Evolutionary conservation across 106 monocot genomes (phyloP), one percentile per base, ranked within the genome.

Genomic region (Dioscorea dumetorum): DNA sequence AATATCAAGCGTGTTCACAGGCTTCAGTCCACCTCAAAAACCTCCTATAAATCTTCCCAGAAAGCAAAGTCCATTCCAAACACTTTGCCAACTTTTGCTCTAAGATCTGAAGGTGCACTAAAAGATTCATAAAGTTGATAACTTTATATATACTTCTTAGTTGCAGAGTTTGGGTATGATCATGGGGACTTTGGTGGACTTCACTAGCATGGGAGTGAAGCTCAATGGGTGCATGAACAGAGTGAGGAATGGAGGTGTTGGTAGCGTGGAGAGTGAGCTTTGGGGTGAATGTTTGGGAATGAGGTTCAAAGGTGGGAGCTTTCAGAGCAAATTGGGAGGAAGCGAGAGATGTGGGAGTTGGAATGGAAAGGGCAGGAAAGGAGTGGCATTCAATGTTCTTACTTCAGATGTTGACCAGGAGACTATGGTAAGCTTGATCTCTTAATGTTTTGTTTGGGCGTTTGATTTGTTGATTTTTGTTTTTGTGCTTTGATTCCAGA

Each of bases 321-420:
- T 41, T 41, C 41, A 41, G 41, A 41, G 41, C 5, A 41, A 58
- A 10, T 5, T 61, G 34, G 61, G 49, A 48, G 48, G 23, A 31
- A 70, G 23, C 6, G 60, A 70, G 24, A 67, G 53, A 34, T 14
- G 5, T 12, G 49, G 67, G 48, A 72, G 52, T 57, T 67, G 4
- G 19, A 35, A 15, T 62, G 63, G 72, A 60, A 70, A 41, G 33
- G 24, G 22, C 4, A 71, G 24, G 24, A 32, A 49, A 8, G 59
- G 74, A 9, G 31, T 51, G 48, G 20, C 58, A 48, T 67, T 60
- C 58, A 74, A 71, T 72, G 35, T 72, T 68, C 78, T 83, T 21
- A 79, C 83, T n/a, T 71, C 82, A 31, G 79, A 75, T 65, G 72
- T 79, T 68, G 56, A 76, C 64, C 67, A 72, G 50, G 75, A 83